Percentiles rank a stretch among this genome's conserved stretches.
Evolutionary conservation across 73 alveolate species (phyloP).

Genomic region (Strombidium stylifer): DNA sequence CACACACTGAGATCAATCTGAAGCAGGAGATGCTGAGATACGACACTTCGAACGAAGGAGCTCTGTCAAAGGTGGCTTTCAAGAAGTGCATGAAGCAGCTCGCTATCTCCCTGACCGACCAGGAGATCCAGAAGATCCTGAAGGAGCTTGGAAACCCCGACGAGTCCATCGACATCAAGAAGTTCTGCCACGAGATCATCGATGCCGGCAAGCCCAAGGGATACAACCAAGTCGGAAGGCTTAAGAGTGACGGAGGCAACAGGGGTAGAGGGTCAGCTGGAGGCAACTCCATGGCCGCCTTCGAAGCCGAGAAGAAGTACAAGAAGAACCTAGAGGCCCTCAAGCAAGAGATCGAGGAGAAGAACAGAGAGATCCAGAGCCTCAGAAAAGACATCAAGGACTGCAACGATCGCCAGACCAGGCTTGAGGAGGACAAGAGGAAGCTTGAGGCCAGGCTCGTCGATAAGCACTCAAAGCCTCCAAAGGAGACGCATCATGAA

Average conservation of each 20-base stretch:
- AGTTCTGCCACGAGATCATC: slow-evolving; percentile 8
- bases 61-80: slow-evolving; percentile 21
- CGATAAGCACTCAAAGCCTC: slow-evolving; percentile 30
- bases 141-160: slow-evolving; percentile 8
- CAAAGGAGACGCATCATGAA: slow-evolving; percentile 22
- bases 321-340: slow-evolving; percentile 32
- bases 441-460: slow-evolving; percentile 13
- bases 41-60: slow-evolving; percentile 20
- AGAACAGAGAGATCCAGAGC: slow-evolving; percentile 24
- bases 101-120: slow-evolving; percentile 13
- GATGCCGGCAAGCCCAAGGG: background rate
- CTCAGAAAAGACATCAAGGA: slow-evolving; percentile 31
- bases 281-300: too few species aligned
- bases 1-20: slow-evolving; percentile 15
- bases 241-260: background rate
- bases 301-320: slow-evolving; percentile 38
- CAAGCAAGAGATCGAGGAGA: slow-evolving; percentile 24
- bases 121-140: slow-evolving; percentile 11
- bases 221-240: background rate
- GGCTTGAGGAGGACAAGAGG: slow-evolving; percentile 18
- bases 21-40: slow-evolving; percentile 19
- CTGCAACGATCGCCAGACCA: slow-evolving; percentile 28
- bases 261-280: background rate
- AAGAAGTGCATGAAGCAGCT: slow-evolving; percentile 15
- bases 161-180: slow-evolving; percentile 16